Percentiles rank a stretch among this genome's conserved stretches.
Conservation (phyloP, 495 filamentous ascomycete genomes). For the Xylaria grammica region DNA sequence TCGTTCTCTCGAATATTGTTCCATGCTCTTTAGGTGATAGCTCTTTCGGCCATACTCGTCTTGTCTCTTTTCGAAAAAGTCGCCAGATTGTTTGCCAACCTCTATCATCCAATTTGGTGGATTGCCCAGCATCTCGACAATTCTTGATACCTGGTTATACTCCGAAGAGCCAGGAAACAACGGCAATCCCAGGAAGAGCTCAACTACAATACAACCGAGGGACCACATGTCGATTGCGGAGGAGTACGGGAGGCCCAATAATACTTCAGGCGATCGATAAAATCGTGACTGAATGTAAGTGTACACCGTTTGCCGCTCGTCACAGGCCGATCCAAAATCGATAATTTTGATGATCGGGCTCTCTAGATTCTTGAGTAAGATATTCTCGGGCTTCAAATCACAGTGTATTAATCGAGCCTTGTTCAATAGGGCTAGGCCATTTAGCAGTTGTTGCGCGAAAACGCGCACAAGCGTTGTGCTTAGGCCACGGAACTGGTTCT, state of each 20-base stretch:
- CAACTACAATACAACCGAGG: slow-evolving; percentile 96
- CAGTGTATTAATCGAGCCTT: slow-evolving; percentile 98
- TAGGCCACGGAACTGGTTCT: slow-evolving; percentile 97
- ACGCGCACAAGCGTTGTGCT: slow-evolving; percentile 98
- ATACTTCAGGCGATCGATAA: slow-evolving; percentile 95
- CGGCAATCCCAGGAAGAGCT: slow-evolving; percentile 93
- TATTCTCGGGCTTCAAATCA: slow-evolving; percentile 98
- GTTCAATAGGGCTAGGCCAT: slow-evolving; percentile 88
- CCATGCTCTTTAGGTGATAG: slow-evolving; percentile 94
- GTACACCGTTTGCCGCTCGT: slow-evolving; percentile 98
- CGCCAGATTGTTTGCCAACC: slow-evolving; percentile 96
- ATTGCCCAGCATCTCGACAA: slow-evolving; percentile 97
- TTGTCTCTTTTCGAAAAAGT: slow-evolving; percentile 95
- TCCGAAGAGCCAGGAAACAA: slow-evolving; percentile 98
- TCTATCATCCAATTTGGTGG: slow-evolving; percentile 99
- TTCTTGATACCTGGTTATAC: slow-evolving; percentile 97
- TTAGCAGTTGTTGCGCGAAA: slow-evolving; percentile 96
- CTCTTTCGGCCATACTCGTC: slow-evolving; percentile 87
- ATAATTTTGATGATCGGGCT: slow-evolving; percentile 99
- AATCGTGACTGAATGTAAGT: slow-evolving; percentile 99
- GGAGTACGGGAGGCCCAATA: slow-evolving; percentile 93
- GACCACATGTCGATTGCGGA: slow-evolving; percentile 99
- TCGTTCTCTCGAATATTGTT: slow-evolving; percentile 94
- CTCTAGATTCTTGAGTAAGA: slow-evolving; percentile 96
- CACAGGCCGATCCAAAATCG: slow-evolving; percentile 98